Conservation (phyloP, 1,284 basidiomycete genomes). For the Sparassis latifolia region DNA sequence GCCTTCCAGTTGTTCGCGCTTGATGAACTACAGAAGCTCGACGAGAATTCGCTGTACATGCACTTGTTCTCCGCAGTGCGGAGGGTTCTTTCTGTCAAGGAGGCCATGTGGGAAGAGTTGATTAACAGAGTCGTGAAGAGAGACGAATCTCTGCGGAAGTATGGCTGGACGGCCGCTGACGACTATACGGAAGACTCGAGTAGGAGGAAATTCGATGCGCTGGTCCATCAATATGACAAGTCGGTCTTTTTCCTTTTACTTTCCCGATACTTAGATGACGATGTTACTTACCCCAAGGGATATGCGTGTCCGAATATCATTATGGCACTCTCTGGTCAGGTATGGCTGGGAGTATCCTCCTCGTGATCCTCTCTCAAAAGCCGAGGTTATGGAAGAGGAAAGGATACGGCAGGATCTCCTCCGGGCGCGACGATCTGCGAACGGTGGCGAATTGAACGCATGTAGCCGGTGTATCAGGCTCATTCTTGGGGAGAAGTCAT, state of each 20-base stretch:
- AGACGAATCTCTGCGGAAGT: slow-evolving; percentile 40
- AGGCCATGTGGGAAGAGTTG: slow-evolving; percentile 79
- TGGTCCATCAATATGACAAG: slow-evolving; percentile 57
- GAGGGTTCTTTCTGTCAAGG: slow-evolving; percentile 60
- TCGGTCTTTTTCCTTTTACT: slow-evolving; percentile 27
- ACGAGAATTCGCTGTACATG: slow-evolving; percentile 61
- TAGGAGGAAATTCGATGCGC: slow-evolving; percentile 55
- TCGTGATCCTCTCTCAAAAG: slow-evolving; percentile 57
- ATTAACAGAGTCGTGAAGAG: slow-evolving; percentile 51
- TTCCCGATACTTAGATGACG: neutral
- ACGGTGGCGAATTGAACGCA: slow-evolving; percentile 47
- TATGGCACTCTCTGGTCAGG: slow-evolving; percentile 60
- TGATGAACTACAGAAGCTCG: slow-evolving; percentile 39
- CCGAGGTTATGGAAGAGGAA: slow-evolving; percentile 63
- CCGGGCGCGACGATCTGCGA: slow-evolving; percentile 48
- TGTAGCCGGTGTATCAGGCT: slow-evolving; percentile 56
- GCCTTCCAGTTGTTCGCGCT: slow-evolving; percentile 32
- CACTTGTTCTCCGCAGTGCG: slow-evolving; percentile 62
- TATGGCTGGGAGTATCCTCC: slow-evolving; percentile 57
- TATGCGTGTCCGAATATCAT: slow-evolving; percentile 59
- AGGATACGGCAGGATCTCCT: slow-evolving; percentile 57
- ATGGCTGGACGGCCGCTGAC: slow-evolving; percentile 64
- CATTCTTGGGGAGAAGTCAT: slow-evolving; percentile 53
- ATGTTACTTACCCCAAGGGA: slow-evolving; percentile 37
- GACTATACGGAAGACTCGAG: slow-evolving; percentile 47